A percentile compares a stretch with the other conserved stretches of the same genome.
phyloP scores from a whole-genome alignment of 805 yeast genomes.

The Teunomyces lycoperdinae region DNA sequence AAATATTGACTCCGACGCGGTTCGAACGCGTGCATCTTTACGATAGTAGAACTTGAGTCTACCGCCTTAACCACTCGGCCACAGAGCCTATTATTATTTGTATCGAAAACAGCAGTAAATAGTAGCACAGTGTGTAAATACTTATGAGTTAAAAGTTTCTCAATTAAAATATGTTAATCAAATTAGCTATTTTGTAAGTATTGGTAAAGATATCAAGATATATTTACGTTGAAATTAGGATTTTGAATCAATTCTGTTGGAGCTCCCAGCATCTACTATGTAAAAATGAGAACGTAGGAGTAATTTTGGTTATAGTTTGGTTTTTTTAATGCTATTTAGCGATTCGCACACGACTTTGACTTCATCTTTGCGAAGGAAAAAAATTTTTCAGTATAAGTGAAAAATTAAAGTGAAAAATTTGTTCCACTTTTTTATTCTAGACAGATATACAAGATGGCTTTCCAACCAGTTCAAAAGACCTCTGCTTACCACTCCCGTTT shows the following conservation, averaged over 20 bases:
- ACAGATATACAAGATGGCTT: slow-evolving; percentile 58
- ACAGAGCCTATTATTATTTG: slow-evolving; percentile 7
- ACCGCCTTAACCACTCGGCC: slow-evolving; percentile 14
- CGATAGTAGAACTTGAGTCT: slow-evolving; percentile 13
- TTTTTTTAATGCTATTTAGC: neutral
- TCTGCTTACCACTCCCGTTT: slow-evolving; percentile 98
- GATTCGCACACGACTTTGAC: neutral
- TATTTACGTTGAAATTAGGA: too few relatives aligned
- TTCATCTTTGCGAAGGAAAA: neutral
- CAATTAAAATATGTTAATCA: too few relatives aligned
- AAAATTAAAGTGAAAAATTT: slow-evolving; percentile 3
- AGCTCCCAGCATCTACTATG: neutral
- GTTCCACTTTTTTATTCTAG: neutral
- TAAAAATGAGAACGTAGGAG: neutral
- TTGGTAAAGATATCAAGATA: too few relatives aligned
- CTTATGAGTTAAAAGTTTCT: too few relatives aligned
- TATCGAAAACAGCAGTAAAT: too few relatives aligned
- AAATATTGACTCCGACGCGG: slow-evolving; percentile 14
- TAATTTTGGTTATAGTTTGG: neutral
- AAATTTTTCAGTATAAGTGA: neutral
- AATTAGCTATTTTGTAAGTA: too few relatives aligned
- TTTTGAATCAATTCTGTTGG: neutral
- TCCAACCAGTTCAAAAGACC: slow-evolving; percentile 69
- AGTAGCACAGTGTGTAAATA: too few relatives aligned
- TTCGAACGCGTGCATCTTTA: slow-evolving; percentile 14